Evolutionary conservation across 371 early-diverging fungal genomes (phyloP), one percentile per base, ranked within the genome.

Genomic region (Rhizopus arrhizus): DNA sequence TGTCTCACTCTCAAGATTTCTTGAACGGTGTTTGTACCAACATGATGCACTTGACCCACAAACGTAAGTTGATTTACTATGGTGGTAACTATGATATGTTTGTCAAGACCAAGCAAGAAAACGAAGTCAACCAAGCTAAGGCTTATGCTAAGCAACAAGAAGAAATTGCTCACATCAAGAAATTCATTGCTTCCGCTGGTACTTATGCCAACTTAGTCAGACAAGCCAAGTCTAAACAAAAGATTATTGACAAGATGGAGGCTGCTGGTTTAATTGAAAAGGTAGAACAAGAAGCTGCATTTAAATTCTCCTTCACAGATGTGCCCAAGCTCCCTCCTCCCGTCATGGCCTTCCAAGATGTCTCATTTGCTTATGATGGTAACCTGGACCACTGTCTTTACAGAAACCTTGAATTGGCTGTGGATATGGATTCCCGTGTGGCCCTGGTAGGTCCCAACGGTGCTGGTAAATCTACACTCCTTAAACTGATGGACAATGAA

Each of bases 201-300:
- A 97, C 97, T 54, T 98, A 94, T 84, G 94, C 99, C 68, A 98
- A 97, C 82, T 88, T 98, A 86, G 96, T 98, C 53, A 86, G 93
- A 61, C 98, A 97, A 80, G 99, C 97, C 55, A 98, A 99, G 83
- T 94, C 95, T 54, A 95, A 95, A 81, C 97, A 96, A 69, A 99
- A 99, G 93, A 96, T 97, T 68, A 88, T 99, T 48, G 98, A 99
- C 83, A 98, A 98, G 85, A 98, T 99, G 98, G 95, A 95, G 81
- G 97, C 97, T 61, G 97, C 89, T 60, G 98, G 98, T 64, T 77
- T 98, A 53, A 85, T 98, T 49, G 95, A 98, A 72, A 93, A 95
- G 81, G 95, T 96, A 40, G 88, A 89, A 47, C 74, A 83, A 4
- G 86, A 88, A 12, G 69, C 73, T 38, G 66, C 78, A 53, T 93